Evolutionary conservation across 192 early-diverging fungal genomes (phyloP).

Genomic region (Coemansia sp.): DNA sequence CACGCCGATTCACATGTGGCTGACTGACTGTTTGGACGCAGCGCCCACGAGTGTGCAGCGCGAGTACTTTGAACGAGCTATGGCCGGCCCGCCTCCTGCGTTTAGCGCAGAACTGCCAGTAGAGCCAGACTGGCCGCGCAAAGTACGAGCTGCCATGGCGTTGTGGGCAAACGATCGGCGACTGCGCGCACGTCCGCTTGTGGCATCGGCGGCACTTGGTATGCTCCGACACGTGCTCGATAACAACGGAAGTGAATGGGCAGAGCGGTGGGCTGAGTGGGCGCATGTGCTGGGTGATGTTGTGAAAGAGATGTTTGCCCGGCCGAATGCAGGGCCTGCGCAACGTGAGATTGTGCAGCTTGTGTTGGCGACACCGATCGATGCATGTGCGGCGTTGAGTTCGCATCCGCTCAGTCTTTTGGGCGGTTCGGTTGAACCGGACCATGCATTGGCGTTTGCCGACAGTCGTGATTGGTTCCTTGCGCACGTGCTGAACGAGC

Average conservation of each 20-base stretch:
- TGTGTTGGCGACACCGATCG: constrained; percentile 10
- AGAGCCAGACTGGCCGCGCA: constrained; percentile 39
- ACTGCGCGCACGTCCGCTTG: constrained; percentile 11
- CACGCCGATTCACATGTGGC: constrained; percentile 50
- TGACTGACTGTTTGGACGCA: constrained; percentile 36
- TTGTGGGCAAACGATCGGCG: constrained; percentile 27
- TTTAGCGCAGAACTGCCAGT: constrained; percentile 32
- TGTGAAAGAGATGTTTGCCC: constrained; percentile 15
- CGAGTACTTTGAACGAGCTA: constrained; percentile 21
- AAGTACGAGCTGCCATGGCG: constrained; percentile 12
- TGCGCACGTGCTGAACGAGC: constrained; percentile 20
- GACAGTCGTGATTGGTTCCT: constrained; percentile 44
- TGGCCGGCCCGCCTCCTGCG: constrained; percentile 13
- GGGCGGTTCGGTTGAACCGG: constrained; percentile 11
- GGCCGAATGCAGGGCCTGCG: not conserved
- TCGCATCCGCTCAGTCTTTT: constrained; percentile 29
- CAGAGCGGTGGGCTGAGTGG: constrained; percentile 34
- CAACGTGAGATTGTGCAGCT: constrained; percentile 25
- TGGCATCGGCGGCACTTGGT: not conserved
- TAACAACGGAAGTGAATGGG: constrained; percentile 23
- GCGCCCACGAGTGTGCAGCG: constrained; percentile 21
- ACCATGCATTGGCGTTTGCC: constrained; percentile 29
- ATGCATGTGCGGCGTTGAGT: not conserved
- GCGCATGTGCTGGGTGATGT: constrained; percentile 5
- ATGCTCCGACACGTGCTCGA: constrained; percentile 15